Evolutionary conservation across 768 basidiomycete genomes (phyloP).

Genomic region (Mycena pura): DNA sequence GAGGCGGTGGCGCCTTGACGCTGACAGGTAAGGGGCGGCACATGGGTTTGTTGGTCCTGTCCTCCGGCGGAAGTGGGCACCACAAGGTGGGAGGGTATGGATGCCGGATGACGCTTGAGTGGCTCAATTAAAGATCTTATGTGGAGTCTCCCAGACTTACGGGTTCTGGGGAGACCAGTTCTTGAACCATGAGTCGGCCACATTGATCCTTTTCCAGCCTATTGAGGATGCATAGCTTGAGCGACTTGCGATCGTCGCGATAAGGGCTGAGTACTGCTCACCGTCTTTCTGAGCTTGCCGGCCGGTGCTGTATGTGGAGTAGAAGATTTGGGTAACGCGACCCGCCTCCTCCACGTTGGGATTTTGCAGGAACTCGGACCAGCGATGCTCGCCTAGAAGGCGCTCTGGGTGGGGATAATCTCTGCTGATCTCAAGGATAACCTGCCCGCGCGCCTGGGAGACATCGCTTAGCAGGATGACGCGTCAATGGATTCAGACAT

Average conservation of each 20-base stretch:
- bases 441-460: constrained; percentile 51
- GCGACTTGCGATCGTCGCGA: neutral
- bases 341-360: constrained; percentile 45
- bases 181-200: constrained; percentile 51
- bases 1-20: constrained; percentile 39
- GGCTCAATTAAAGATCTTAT: neutral
- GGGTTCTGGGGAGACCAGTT: constrained; percentile 41
- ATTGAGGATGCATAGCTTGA: neutral
- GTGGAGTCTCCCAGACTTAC: constrained; percentile 31
- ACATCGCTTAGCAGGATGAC: neutral
- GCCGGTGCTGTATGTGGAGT: constrained; percentile 47
- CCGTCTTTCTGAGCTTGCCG: constrained; percentile 58
- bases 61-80: constrained; percentile 49
- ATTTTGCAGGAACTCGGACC: constrained; percentile 51
- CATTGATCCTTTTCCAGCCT: constrained; percentile 60
- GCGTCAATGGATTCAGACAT: constrained; percentile 18
- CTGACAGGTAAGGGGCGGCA: constrained; percentile 51
- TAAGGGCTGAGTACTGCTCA: constrained; percentile 29
- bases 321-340: constrained; percentile 48
- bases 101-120: constrained; percentile 34
- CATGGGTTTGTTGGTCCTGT: constrained; percentile 50
- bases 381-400: constrained; percentile 59
- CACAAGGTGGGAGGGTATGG: constrained; percentile 51
- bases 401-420: constrained; percentile 39
- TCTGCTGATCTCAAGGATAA: constrained; percentile 56